Conservation (phyloP, 306 rosid genomes). For the Amphicarpaea edgeworthii region DNA sequence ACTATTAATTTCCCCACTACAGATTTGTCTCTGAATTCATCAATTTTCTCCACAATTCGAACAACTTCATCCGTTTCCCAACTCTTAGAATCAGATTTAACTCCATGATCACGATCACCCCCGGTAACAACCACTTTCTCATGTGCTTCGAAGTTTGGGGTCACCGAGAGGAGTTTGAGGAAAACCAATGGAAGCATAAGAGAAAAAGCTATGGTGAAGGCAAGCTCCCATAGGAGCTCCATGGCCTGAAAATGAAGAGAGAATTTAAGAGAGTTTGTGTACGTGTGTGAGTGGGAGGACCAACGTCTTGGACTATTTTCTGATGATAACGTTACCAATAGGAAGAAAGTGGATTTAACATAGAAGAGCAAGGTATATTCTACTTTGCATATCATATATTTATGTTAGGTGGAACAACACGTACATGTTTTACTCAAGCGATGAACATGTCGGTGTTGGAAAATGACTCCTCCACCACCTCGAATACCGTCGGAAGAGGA, state of each 20-base stretch:
- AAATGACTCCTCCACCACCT: slow-evolving; percentile 52
- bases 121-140: slow-evolving; percentile 30
- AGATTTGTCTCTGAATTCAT: slow-evolving; percentile 43
- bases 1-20: slow-evolving; percentile 28
- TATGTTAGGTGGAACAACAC: slow-evolving; percentile 54
- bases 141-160: slow-evolving; percentile 34
- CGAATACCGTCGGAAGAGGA: not conserved
- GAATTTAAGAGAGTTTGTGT: not conserved
- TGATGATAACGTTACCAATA: slow-evolving; percentile 36
- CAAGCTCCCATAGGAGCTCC: slow-evolving; percentile 62
- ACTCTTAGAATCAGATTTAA: slow-evolving; percentile 43
- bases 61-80: slow-evolving; percentile 43
- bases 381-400: not conserved
- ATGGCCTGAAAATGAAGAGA: slow-evolving; percentile 46
- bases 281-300: not conserved
- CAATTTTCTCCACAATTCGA: slow-evolving; percentile 51
- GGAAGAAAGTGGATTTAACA: slow-evolving; percentile 49
- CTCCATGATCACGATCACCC: slow-evolving; percentile 29
- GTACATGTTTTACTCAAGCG: slow-evolving; percentile 42
- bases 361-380: slow-evolving; percentile 70
- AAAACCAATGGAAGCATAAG: slow-evolving; percentile 54
- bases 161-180: slow-evolving; percentile 48
- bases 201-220: slow-evolving; percentile 52
- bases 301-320: not conserved
- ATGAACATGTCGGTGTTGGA: slow-evolving; percentile 47